Evolutionary conservation across 768 basidiomycete genomes (phyloP), one percentile per base, ranked within the genome.

Genomic region (Pulveroboletus sp.): DNA sequence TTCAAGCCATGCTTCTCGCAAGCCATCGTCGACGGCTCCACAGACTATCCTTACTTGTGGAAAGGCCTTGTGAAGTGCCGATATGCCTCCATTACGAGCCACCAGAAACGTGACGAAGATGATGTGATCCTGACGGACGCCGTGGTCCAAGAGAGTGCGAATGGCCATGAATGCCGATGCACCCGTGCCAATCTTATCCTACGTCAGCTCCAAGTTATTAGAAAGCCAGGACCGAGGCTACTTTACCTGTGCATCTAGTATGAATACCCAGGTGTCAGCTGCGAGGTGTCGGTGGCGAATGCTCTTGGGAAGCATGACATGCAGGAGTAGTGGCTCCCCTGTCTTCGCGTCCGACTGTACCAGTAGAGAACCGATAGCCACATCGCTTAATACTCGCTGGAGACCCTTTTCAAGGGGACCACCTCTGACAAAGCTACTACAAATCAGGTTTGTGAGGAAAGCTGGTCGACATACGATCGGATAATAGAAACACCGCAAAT

Each of bases 91-190:
- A 14, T 73, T 76, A n/a, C 82, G 78, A 7, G 93, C 86, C 42
- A 95, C 86, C 8, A 97, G 76, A 71, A 95, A 92, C 0, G 92
- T 86, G 13, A 93, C 81, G 61, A 94, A 94, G 49, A 96, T 82
- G 57, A 96, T 94, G 59, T 80, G 83, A 52, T 86, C 82, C 66
- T 93, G 81, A 48, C 67, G 78, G 15, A 95, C 84, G 11, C 95
- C 93, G 57, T 99, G 95, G 64, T 99, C 95, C 15, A 98, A 77
- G 9, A 97, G 73, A 10, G 95, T 80, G 27, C 95, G 86, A 53
- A 99, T 89, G 0, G 93, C 86, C 95, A 98, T 97, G 67, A 97
- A 89, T 17, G 86, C 85, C 4, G 90, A 83, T 0, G 94, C 93
- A 5, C 86, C 95, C 0, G 95, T 97, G 6, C 91, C 93, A 65